A percentile compares a stretch with the other conserved stretches of the same genome.
Evolutionary conservation across 73 alveolate genomes (phyloP).

Genomic region (Loxodes magnus): DNA sequence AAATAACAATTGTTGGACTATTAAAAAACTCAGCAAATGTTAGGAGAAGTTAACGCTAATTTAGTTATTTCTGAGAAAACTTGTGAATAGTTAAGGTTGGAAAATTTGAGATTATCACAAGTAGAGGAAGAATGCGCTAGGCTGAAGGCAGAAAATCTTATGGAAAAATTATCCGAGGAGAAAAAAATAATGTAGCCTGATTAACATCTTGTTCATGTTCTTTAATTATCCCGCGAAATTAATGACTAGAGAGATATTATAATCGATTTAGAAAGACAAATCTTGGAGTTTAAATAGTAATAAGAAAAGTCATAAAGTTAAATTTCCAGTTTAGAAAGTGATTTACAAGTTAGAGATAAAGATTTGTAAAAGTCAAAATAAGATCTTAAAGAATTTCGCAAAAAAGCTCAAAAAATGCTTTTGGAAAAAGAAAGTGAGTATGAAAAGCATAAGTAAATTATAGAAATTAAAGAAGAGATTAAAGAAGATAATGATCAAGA

Average conservation of each 20-base stretch:
- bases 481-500: background rate
- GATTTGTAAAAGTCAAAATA: background rate
- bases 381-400: conserved; percentile 8
- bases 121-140: background rate
- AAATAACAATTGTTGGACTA: background rate
- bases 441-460: background rate
- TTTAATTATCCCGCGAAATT: background rate
- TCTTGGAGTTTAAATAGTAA: background rate
- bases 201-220: background rate
- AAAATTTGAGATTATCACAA: conserved; percentile 3
- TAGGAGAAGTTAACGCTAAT: background rate
- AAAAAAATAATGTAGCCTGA: conserved; percentile 3
- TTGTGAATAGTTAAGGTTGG: conserved; percentile 6
- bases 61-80: background rate
- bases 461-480: background rate
- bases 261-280: background rate
- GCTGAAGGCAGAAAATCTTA: background rate
- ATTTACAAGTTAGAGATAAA: conserved; percentile 5
- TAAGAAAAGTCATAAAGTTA: background rate
- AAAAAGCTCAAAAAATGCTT: conserved; percentile 6
- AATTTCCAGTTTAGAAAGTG: background rate
- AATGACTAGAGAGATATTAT: background rate
- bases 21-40: too few relatives aligned
- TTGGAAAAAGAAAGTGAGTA: conserved; percentile 5
- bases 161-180: conserved; percentile 2